These are phyloP conservation scores for Domatiomyces catenatus DNA, from an alignment of 2,329 filamentous ascomycete genomes.

Conservation along the genomic window DNA sequence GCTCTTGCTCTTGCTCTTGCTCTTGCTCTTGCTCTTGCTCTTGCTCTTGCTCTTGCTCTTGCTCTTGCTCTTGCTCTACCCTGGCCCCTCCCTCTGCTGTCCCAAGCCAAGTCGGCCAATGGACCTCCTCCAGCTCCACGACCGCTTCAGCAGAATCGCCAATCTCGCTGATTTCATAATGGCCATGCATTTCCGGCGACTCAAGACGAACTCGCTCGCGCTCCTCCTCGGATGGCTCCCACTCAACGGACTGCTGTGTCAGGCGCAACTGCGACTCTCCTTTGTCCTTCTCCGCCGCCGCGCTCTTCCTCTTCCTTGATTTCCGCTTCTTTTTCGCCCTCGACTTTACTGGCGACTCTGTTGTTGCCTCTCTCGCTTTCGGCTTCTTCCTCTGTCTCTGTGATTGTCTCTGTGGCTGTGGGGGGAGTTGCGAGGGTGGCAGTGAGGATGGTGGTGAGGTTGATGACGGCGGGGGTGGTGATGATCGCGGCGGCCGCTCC, in stretches of 20 bases:
- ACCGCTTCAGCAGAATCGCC: background rate
- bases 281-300: background rate
- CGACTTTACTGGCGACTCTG: background rate
- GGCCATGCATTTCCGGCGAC: background rate
- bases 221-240: background rate
- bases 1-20: background rate
- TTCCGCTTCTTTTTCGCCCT: background rate
- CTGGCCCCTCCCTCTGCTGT: background rate
- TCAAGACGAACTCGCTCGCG: background rate
- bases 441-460: slow-evolving; percentile 1
- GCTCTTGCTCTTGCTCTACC: background rate
- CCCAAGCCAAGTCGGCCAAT: too few relatives aligned
- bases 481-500: too few relatives aligned
- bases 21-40: background rate
- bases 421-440: background rate
- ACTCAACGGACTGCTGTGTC: background rate
- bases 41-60: slow-evolving; percentile 2
- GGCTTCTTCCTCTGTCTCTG: background rate
- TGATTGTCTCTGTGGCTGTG: background rate
- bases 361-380: background rate
- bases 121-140: background rate
- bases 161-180: background rate
- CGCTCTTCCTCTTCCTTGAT: background rate
- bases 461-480: slow-evolving; percentile 8
- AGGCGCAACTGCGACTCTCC: background rate